Base-by-base conservation (phyloP, 2,329 filamentous ascomycete species). In the Epicoccum nigrum region DNA sequence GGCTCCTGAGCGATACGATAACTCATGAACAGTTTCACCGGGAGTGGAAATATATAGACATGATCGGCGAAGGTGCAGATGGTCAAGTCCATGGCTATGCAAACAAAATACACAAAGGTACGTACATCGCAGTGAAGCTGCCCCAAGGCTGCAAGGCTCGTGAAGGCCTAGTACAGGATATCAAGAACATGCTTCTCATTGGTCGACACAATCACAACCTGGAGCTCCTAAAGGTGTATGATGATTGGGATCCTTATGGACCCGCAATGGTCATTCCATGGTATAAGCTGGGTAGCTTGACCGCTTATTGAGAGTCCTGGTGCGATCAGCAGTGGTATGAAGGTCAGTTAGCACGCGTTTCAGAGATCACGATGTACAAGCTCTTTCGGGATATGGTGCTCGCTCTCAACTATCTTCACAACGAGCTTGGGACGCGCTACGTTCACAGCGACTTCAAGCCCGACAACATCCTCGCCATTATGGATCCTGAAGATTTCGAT, bases 391-490 rank as follows among this genome's bases (percentile, higher is more conserved):
- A 70, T 19, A 54, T 68, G 45, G 41, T 38, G n/a, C 50, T 64
- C 7, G 67, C 42, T 2, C 42, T 69, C 0, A 33, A 65, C 19
- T 56, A 52, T 32, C 15, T 71, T 2, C 66, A 69, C 21, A 59
- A 63, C 21, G 9, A 42, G 8, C 32, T 56, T 20, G 30, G 38
- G 12, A 23, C 19, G 1, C 33, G 50, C 6, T 58, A 97, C 48
- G 77, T 97, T 30, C 94, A 97, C 68, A 92, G 92, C 25, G 94
- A 97, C 68, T 79, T 97, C 62, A 97, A 97, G 76, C 86, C 89
- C 1, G 92, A n/a, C 32, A 47, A 47, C 9, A 35, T 47, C 19
- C 17, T 47, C 16, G 45, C n/a, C 7, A 17, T 21, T 2, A 17
- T 12, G 20, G 16, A 30, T 9, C n/a, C 17, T 8, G 35, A 34